Evolutionary conservation across 495 filamentous ascomycete genomes (phyloP), one percentile per base, ranked within the genome.

Genomic region (Lepidopterella palustris): DNA sequence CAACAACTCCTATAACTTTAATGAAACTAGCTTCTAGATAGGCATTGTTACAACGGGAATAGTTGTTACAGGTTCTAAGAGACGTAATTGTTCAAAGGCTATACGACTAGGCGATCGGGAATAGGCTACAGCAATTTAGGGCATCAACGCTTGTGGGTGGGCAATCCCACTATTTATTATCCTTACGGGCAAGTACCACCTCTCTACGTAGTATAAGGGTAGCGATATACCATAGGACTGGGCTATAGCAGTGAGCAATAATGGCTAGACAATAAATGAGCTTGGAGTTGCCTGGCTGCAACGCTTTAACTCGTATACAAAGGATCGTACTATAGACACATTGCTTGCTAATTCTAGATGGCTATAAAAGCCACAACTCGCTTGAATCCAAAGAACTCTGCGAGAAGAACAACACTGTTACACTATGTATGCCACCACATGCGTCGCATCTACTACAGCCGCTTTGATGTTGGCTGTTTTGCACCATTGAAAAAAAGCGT

Each of bases 361-460:
- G 59, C 53, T 35, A 62, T 32, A 39, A 27, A 3, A 62, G 59
- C 26, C 57, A 62, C 50, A 39, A 58, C 39, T 58, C 39, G 28
- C 11, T 21, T 11, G 25, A 59, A 49, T 62, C 59, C 45, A 35
- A 58, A 31, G 45, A 49, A 5, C 45, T 49, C 18, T 49, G 45
- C 23, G 45, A 20, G 18, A 10, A 49, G 45, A 48, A 66, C 23
- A 49, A 28, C 5, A 64, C 64, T 53, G 59, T 50, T 25, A 29
- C 32, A 13, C 25, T 63, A 20, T 55, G 55, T 39, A 59, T 66
- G 49, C 63, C 62, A 20, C 18, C 61, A 21, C 63, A 66, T 28
- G 35, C 48, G 20, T 64, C 55, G 4, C 61, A 64, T 42, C 39
- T 63, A 35, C 55, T 66, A 3, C 51, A 66, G 42, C 63, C 63